These are phyloP conservation scores for Crepidotus variabilis DNA, from an alignment of 768 basidiomycete species.

Conservation along the genomic window DNA sequence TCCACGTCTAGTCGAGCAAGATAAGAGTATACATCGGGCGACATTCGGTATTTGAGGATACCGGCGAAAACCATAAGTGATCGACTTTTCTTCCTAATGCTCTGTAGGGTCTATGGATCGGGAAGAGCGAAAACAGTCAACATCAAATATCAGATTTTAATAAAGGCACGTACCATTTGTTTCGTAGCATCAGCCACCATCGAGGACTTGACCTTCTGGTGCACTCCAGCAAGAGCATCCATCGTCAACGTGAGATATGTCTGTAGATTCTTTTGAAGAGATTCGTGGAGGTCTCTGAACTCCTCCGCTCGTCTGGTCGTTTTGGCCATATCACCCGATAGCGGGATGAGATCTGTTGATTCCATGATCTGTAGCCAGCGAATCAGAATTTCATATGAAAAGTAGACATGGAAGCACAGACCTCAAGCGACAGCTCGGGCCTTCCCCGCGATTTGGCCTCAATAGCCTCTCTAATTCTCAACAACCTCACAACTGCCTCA, in stretches of 20 bases:
- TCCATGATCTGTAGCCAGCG: conserved; percentile 66
- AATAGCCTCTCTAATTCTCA: conserved; percentile 80
- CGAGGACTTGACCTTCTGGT: conserved; percentile 72
- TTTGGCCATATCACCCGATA: conserved; percentile 79
- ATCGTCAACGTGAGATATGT: conserved; percentile 86
- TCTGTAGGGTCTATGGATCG: conserved; percentile 49
- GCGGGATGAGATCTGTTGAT: conserved; percentile 80
- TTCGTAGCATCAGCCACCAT: conserved; percentile 69
- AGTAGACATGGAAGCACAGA: conserved; percentile 31
- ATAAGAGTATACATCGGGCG: conserved; percentile 86
- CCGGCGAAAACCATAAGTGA: conserved; percentile 88
- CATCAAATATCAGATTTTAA: conserved; percentile 3
- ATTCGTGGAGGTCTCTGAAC: conserved; percentile 83
- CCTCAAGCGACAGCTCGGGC: conserved; percentile 79
- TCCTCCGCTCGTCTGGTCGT: conserved; percentile 86
- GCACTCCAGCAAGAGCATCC: conserved; percentile 84
- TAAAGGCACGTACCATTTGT: conserved; percentile 56
- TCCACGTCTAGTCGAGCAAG: conserved; percentile 83
- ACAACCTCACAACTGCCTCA: conserved; percentile 69
- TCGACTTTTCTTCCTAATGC: conserved; percentile 75
- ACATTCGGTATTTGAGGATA: conserved; percentile 85
- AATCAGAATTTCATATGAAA: not conserved
- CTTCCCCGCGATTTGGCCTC: conserved; percentile 69
- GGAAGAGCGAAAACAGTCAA: conserved; percentile 7
- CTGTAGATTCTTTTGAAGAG: conserved; percentile 86